A percentile compares a stretch with the other conserved stretches of the same genome.
Conservation (phyloP, 129 eudicot species). For the Calendula officinalis region DNA sequence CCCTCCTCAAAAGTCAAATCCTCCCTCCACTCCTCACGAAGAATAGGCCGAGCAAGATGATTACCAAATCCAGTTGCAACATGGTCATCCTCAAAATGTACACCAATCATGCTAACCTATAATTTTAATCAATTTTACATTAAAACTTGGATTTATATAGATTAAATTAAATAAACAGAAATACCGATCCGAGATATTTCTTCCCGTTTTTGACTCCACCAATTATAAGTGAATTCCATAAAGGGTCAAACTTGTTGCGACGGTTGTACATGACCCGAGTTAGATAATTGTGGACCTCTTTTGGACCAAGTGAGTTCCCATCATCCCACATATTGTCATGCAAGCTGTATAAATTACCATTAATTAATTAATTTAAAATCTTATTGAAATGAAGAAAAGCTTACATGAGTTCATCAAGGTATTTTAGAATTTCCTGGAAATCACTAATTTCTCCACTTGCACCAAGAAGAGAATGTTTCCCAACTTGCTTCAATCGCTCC, state of each 20-base stretch:
- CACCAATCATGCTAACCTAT: slow-evolving; percentile 88
- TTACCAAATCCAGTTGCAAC: slow-evolving; percentile 95
- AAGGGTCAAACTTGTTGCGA: slow-evolving; percentile 79
- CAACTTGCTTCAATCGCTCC: slow-evolving; percentile 71
- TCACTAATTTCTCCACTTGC: slow-evolving; percentile 96
- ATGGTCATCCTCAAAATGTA: slow-evolving; percentile 73
- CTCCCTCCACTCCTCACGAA: slow-evolving; percentile 91
- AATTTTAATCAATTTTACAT: not conserved
- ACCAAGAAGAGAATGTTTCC: slow-evolving; percentile 80
- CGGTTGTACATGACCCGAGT: slow-evolving; percentile 86
- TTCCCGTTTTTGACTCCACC: slow-evolving; percentile 91
- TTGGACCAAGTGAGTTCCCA: slow-evolving; percentile 92
- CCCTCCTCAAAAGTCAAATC: slow-evolving; percentile 83
- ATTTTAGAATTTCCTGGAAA: slow-evolving; percentile 69
- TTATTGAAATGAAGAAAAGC: not conserved
- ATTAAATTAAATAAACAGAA: not conserved
- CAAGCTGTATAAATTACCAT: slow-evolving; percentile 35
- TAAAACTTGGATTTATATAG: not conserved
- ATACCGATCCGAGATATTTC: slow-evolving; percentile 85
- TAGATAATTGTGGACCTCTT: slow-evolving; percentile 80
- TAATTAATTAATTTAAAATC: too few species aligned
- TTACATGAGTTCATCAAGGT: slow-evolving; percentile 79
- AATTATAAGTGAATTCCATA: slow-evolving; percentile 83
- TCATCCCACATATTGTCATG: slow-evolving; percentile 93
- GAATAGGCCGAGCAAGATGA: slow-evolving; percentile 85